Conservation (phyloP, 2,329 filamentous ascomycete genomes). For the Xylariaceae sp. region DNA sequence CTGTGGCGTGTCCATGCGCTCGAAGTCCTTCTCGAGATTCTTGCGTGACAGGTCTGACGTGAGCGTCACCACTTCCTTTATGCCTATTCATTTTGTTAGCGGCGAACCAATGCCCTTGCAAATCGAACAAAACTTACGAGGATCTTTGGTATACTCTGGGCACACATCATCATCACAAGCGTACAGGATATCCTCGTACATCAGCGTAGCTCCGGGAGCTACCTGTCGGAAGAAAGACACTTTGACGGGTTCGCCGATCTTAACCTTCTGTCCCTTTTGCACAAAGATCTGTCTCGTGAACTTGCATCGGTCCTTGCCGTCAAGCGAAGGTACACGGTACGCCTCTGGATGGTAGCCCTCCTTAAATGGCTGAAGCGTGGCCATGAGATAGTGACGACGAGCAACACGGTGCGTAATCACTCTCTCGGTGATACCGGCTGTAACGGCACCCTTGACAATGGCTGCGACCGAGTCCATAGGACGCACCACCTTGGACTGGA, state of each 20-base stretch:
- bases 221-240: conserved; percentile 98
- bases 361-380: conserved; percentile 96
- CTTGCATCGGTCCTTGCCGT: conserved; percentile 97
- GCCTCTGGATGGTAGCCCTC: conserved; percentile 98
- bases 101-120: conserved; percentile 23
- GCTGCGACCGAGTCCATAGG: conserved; percentile 99
- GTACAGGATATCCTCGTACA: conserved; percentile 99
- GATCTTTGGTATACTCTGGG: conserved; percentile 98
- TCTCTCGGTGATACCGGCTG: conserved; percentile 93
- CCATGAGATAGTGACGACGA: conserved; percentile 97
- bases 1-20: conserved; percentile 97
- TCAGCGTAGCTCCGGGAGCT: conserved; percentile 90
- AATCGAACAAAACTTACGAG: conserved; percentile 65
- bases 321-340: conserved; percentile 92
- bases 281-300: conserved; percentile 98
- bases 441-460: conserved; percentile 97
- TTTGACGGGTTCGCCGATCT: conserved; percentile 98
- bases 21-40: conserved; percentile 98
- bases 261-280: conserved; percentile 96
- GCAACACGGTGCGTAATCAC: conserved; percentile 96
- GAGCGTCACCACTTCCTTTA: conserved; percentile 97
- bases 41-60: conserved; percentile 96
- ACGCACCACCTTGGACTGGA: conserved; percentile 95
- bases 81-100: conserved; percentile 56
- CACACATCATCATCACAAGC: conserved; percentile 97